These are phyloP conservation scores for Monosporozyma solicola DNA, from an alignment of 805 yeast species.

Conservation along the genomic window DNA sequence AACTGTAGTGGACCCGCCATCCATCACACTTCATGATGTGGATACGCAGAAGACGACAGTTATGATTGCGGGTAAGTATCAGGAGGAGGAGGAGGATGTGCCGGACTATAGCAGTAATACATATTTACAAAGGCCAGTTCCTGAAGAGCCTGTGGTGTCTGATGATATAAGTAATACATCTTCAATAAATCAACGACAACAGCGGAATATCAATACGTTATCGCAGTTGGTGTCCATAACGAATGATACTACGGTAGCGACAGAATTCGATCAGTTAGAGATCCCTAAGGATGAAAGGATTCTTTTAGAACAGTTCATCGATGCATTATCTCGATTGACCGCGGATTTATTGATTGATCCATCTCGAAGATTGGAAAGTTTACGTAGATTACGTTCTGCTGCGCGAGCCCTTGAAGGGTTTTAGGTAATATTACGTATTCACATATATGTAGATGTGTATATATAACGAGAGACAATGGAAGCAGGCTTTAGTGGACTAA, in stretches of 20 bases:
- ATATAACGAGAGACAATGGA: too few relatives aligned
- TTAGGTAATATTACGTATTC: conserved; percentile 4
- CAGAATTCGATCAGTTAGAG: conserved; percentile 64
- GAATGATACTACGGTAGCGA: conserved; percentile 35
- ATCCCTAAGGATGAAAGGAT: conserved; percentile 70
- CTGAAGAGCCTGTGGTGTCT: not conserved
- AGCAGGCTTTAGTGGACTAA: too few relatives aligned
- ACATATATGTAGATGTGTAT: not conserved
- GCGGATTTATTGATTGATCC: conserved; percentile 88
- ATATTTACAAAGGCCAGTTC: not conserved
- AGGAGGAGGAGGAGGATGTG: not conserved
- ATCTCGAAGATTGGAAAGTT: conserved; percentile 68
- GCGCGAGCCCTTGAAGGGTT: conserved; percentile 83
- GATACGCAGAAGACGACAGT: not conserved
- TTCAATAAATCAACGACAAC: not conserved
- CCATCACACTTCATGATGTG: not conserved
- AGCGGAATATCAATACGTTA: conserved; percentile 27
- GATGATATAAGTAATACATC: not conserved
- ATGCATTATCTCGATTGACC: conserved; percentile 73
- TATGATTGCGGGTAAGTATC: not conserved
- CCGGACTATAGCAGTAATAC: not conserved
- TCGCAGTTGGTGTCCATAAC: conserved; percentile 32
- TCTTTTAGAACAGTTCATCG: conserved; percentile 76
- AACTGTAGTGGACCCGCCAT: not conserved
- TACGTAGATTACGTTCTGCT: conserved; percentile 71